phyloP scores from a whole-genome alignment of 139 green algal genomes.

The Picochlorum sp. region DNA sequence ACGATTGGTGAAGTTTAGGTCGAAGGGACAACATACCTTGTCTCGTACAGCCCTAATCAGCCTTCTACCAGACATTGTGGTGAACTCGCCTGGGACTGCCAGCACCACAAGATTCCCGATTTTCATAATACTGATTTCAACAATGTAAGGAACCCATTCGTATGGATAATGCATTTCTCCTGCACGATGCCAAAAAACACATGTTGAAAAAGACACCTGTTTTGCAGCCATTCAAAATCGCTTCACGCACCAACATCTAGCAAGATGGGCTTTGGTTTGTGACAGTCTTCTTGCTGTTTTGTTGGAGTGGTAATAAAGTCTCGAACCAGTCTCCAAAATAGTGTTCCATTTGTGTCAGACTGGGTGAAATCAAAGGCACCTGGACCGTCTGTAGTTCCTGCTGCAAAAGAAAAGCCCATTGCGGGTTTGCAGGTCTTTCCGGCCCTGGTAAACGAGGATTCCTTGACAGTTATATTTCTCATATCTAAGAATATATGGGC shows the following conservation, averaged over 20 bases:
- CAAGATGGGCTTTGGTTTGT: conserved; percentile 79
- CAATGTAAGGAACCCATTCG: conserved; percentile 50
- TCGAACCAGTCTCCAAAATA: conserved; percentile 62
- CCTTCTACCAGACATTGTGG: conserved; percentile 73
- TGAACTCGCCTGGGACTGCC: conserved; percentile 65
- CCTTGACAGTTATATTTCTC: conserved; percentile 37
- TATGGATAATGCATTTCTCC: conserved; percentile 56
- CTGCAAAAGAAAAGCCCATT: conserved; percentile 81
- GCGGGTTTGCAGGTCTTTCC: conserved; percentile 60
- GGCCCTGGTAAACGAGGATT: conserved; percentile 23
- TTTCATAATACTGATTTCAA: conserved; percentile 48
- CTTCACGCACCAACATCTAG: conserved; percentile 43
- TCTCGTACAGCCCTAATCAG: conserved; percentile 43
- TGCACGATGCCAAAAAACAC: not conserved
- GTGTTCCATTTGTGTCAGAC: conserved; percentile 56
- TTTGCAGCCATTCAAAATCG: not conserved
- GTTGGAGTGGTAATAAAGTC: conserved; percentile 45
- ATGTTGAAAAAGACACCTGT: conserved; percentile 32
- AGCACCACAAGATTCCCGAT: conserved; percentile 48
- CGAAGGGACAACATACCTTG: conserved; percentile 8
- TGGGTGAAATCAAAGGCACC: conserved; percentile 80
- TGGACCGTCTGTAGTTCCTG: conserved; percentile 77
- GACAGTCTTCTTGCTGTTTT: conserved; percentile 52
- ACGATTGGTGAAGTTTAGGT: not conserved
- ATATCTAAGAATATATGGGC: conserved; percentile 69